Conservation (phyloP, 2,329 filamentous ascomycete species). For the Fusarium tricinctum region DNA sequence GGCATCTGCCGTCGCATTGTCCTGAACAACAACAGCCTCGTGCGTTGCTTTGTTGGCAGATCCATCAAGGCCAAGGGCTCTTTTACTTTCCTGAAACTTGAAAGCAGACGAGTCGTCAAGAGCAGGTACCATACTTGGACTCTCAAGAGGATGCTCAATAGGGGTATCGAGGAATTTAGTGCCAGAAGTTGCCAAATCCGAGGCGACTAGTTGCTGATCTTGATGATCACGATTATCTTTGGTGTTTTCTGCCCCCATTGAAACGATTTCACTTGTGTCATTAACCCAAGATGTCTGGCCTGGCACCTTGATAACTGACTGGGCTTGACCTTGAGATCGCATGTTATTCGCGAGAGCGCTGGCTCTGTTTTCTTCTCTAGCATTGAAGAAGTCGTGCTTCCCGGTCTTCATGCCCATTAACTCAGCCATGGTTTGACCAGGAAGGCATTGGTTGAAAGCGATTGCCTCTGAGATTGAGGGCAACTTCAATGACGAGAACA, state of each 20-base stretch:
- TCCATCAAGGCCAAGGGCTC: neutral
- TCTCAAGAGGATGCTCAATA: constrained; percentile 7
- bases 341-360: constrained; percentile 20
- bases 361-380: constrained; percentile 56
- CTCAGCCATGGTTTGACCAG: constrained; percentile 40
- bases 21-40: constrained; percentile 6
- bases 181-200: constrained; percentile 50
- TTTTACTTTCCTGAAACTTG: constrained; percentile 51
- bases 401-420: constrained; percentile 55
- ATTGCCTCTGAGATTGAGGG: constrained; percentile 42
- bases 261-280: neutral
- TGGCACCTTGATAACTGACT: neutral
- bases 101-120: constrained; percentile 53
- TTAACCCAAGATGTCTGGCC: neutral
- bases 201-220: constrained; percentile 9
- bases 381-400: constrained; percentile 58
- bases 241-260: neutral
- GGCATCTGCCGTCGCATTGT: constrained; percentile 5
- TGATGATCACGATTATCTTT: neutral
- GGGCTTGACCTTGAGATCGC: neutral
- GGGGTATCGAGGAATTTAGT: constrained; percentile 53
- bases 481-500: constrained; percentile 20
- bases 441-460: neutral
- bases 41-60: neutral
- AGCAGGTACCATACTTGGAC: neutral